Percentiles rank a stretch among this genome's conserved stretches.
These are phyloP conservation scores for Lepidium africanum DNA, from an alignment of 345 rosid species.

Conservation along the genomic window DNA sequence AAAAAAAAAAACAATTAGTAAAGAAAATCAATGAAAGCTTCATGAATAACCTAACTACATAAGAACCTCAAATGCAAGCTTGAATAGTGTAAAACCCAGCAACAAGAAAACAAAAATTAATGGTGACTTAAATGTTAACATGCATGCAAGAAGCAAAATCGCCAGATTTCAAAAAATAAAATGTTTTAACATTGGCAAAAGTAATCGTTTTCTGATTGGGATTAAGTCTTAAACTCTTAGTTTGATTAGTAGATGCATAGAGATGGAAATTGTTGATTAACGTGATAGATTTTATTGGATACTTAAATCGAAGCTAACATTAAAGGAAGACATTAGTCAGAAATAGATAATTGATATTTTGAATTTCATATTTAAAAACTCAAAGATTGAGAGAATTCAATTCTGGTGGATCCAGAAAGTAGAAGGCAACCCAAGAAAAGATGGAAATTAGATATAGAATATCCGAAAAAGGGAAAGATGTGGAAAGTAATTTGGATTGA, in stretches of 20 bases:
- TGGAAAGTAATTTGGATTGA: too few relatives aligned
- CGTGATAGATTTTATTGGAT: too few relatives aligned
- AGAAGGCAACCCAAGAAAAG: neutral
- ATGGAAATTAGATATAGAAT: neutral
- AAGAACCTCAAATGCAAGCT: conserved; percentile 12
- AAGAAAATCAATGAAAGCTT: neutral
- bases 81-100: neutral
- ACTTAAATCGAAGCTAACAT: conserved; percentile 12
- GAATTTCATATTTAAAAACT: too few relatives aligned
- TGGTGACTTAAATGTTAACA: conserved; percentile 10
- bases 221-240: too few relatives aligned
- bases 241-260: neutral
- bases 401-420: neutral
- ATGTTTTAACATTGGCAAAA: neutral
- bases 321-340: neutral
- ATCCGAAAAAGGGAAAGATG: neutral
- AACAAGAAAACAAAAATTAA: conserved; percentile 1
- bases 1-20: neutral
- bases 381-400: neutral
- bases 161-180: conserved; percentile 4
- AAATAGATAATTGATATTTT: neutral
- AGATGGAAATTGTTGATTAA: neutral
- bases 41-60: conserved; percentile 17
- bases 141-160: conserved; percentile 24
- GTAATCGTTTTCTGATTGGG: neutral